Evolutionary conservation across 441 rosid species (phyloP), one percentile per base, ranked within the genome.

Genomic region (Pelargonium myrrhifolium): DNA sequence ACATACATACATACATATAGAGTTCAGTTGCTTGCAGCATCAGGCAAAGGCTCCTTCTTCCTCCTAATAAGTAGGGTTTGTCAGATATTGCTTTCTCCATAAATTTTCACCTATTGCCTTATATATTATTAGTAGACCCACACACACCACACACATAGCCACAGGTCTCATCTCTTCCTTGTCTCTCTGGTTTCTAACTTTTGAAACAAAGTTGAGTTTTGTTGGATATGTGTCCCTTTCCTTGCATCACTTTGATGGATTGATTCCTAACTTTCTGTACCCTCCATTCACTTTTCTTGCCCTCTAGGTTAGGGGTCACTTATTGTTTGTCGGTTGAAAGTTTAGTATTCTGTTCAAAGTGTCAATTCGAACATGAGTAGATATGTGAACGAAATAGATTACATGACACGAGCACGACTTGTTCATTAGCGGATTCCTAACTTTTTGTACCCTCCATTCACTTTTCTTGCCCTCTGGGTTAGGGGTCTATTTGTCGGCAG

Each of bases 31-130:
- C 53, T 47, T 47, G 53, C 17, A 47, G 53, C 15, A 11, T 14
- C 53, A 47, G 53, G 53, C 53, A 47, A 47, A 12, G 15, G 53
- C 53, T 24, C 28, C 1, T n/a, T 24, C 28, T 24, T 24, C 28
- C 2, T 24, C 28, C 28, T 24, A 1, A 1, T 24, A 45, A 10
- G 51, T 12, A 47, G 15, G 53, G 0, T 8, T 59, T 43, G 63
- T 63, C 65, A 53, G 61, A 28, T 6, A 43, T 22, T 53, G 35
- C 69, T 71, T 77, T 70, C 39, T 20, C 31, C 60, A 8, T 5
- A 21, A 53, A 18, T 3, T 21, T 70, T 71, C 21, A 51, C 70
- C 61, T 1, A 56, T 68, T 66, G 49, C 74, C 67, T n/a, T n/a
- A n/a, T n/a, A n/a, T n/a, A 20, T n/a, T 40, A 12, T 45, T 39